These are phyloP conservation scores for Mucor irregularis DNA, from an alignment of 371 early-diverging fungal genomes.

Conservation along the genomic window DNA sequence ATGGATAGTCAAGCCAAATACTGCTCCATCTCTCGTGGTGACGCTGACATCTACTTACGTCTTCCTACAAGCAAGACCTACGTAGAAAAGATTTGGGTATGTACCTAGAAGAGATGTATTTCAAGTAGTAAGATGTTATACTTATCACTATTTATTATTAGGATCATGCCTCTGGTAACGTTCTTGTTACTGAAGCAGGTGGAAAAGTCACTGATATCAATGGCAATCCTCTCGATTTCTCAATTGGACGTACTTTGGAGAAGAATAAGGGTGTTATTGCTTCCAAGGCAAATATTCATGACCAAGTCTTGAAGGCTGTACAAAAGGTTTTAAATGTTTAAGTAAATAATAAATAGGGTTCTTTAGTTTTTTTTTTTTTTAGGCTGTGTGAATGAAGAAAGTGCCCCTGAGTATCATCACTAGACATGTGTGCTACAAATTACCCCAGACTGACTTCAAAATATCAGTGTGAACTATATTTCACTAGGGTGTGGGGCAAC, in stretches of 20 bases:
- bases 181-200: constrained; percentile 94
- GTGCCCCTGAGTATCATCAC: not conserved
- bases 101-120: not conserved
- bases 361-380: not conserved
- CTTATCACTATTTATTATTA: constrained; percentile 17
- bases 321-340: constrained; percentile 53
- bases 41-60: constrained; percentile 91
- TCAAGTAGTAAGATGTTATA: not conserved
- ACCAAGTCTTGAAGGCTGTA: constrained; percentile 66
- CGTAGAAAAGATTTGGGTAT: constrained; percentile 96
- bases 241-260: constrained; percentile 79
- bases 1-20: constrained; percentile 98
- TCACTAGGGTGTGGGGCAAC: too few relatives aligned
- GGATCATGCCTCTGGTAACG: constrained; percentile 94
- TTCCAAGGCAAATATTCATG: constrained; percentile 66
- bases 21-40: constrained; percentile 82
- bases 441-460: too few relatives aligned
- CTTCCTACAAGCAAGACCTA: constrained; percentile 80
- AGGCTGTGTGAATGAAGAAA: not conserved
- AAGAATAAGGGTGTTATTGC: constrained; percentile 92
- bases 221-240: constrained; percentile 89
- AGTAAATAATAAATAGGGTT: constrained; percentile 2
- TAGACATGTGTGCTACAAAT: too few relatives aligned
- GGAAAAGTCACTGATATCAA: constrained; percentile 85
- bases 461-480: too few relatives aligned